These are phyloP conservation scores for Macrolepiota fuliginosa DNA, from an alignment of 768 basidiomycete species.

Conservation along the genomic window DNA sequence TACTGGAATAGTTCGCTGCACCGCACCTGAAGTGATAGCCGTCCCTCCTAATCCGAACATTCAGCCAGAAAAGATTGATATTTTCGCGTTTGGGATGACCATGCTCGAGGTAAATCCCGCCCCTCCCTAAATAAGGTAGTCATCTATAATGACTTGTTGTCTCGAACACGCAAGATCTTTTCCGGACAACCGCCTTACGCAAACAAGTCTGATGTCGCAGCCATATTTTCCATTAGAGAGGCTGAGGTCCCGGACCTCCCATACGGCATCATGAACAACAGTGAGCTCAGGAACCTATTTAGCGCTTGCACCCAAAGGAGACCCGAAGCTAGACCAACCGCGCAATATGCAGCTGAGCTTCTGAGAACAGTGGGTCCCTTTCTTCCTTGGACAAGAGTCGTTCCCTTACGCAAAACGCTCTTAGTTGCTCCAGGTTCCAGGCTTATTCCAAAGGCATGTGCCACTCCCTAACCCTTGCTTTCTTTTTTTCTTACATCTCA, in stretches of 20 bases:
- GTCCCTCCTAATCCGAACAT: constrained; percentile 15
- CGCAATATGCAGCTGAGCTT: neutral
- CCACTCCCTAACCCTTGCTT: no score
- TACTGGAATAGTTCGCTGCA: constrained; percentile 27
- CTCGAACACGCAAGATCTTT: neutral
- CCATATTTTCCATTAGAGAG: neutral
- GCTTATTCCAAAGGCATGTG: neutral
- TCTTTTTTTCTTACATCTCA: neutral
- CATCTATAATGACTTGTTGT: no score
- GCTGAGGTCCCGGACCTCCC: neutral
- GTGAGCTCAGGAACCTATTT: neutral
- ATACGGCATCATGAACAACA: neutral
- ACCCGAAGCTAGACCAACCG: neutral
- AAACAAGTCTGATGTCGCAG: constrained; percentile 1
- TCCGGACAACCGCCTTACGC: neutral
- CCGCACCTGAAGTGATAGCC: constrained; percentile 29
- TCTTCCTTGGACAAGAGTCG: neutral
- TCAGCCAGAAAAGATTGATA: constrained; percentile 18
- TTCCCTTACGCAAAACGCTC: neutral
- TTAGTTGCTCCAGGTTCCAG: neutral
- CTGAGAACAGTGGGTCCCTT: neutral
- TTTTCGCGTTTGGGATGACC: constrained; percentile 28
- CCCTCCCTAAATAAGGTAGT: neutral
- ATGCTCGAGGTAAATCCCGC: constrained; percentile 23
- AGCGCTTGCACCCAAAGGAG: neutral